Base-by-base conservation (phyloP, 108 stramenopile species). In the Conticribra guillardii region DNA sequence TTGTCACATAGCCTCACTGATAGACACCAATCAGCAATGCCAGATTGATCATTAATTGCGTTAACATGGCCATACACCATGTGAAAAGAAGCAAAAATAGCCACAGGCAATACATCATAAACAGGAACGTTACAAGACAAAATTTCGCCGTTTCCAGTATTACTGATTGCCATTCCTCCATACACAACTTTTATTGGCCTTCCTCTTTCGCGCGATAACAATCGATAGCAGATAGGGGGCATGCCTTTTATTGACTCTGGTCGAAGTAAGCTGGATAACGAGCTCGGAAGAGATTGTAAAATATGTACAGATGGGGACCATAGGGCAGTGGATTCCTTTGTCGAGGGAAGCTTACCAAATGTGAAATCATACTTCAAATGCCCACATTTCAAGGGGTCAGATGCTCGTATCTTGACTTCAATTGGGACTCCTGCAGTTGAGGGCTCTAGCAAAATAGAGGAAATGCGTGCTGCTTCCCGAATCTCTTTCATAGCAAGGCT, bases 181-280 rank as follows among this genome's bases (percentile, higher is more conserved):
- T 59, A 60, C 32, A 69, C 47, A 59, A 69, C 57, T 50, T 47
- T 47, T n/a, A 26, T 57, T 4, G 33, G 49, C 61, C 9, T 48
- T n/a, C 71, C 51, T 30, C 47, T 30, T 45, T 50, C 19, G 26
- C 24, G 23, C 24, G 29, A 15, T 18, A 23, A 62, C 60, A 37
- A 32, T 22, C 71, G 71, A 27, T 72, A 72, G 37, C 61, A 72
- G 48, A 72, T 27, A 11, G 71, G 51, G 21, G 60, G 51, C 60
- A 54, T 72, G 18, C 29, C 23, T 27, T 37, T 48, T 18, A 32
- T 46, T 28, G 71, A 73, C 41, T 63, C 54, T 57, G 71, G 55
- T 19, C 62, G 54, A 26, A 73, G 45, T 28, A 64, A 51, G 18
- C 21, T 24, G 27, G 69, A 69, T 24, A 69, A 24, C 5, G 57